These are phyloP conservation scores for Fraxinus velutina DNA, from an alignment of 305 asterid genomes.

Conservation along the genomic window DNA sequence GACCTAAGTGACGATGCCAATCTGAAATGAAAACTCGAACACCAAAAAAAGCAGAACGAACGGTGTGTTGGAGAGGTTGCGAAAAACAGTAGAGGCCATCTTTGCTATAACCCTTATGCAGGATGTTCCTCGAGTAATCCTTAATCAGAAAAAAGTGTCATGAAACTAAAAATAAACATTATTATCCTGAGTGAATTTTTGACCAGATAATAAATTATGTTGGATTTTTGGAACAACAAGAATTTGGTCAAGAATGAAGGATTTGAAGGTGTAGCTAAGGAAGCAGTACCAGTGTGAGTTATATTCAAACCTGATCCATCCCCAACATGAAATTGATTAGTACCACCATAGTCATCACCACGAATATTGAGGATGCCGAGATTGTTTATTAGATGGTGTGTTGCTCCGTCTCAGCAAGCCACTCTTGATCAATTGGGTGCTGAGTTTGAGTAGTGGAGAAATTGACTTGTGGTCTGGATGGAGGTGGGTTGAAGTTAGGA, in stretches of 20 bases:
- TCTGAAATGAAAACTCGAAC: neutral
- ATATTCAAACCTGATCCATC: neutral
- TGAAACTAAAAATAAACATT: neutral
- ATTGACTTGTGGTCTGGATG: no score
- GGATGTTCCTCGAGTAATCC: neutral
- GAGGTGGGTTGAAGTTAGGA: no score
- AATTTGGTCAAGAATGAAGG: neutral
- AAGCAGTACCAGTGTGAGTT: neutral
- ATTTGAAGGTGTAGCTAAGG: neutral
- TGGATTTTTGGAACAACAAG: neutral
- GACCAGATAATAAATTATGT: neutral
- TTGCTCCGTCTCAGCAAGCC: neutral
- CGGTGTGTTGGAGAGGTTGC: neutral
- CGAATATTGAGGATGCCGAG: neutral
- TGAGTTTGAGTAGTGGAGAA: no score
- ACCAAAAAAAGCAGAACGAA: neutral
- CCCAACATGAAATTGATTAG: neutral
- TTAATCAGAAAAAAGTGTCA: neutral
- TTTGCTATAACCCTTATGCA: neutral
- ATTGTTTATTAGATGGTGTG: neutral
- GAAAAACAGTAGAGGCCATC: neutral
- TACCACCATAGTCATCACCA: neutral
- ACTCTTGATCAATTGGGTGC: neutral
- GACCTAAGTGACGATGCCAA: no score
- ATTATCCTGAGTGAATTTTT: no score